A percentile compares a stretch with the other conserved stretches of the same genome.
Evolutionary conservation across 2,329 filamentous ascomycete genomes (phyloP).

Genomic region (Cyanodermella asteris): DNA sequence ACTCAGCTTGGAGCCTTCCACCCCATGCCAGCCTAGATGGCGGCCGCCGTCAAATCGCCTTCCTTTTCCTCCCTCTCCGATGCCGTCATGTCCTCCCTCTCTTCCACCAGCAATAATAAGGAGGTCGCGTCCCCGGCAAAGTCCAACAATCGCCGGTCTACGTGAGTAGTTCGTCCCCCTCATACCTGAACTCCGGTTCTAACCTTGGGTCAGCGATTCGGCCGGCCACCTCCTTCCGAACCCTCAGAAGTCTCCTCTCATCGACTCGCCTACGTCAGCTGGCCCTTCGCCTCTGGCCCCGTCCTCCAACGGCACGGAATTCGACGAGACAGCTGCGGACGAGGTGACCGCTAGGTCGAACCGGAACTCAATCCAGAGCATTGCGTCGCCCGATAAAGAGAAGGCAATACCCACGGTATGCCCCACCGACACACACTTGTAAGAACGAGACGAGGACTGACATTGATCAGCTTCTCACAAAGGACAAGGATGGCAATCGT

Average conservation of each 20-base stretch:
- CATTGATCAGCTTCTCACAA: conserved; percentile 21
- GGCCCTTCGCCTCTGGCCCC: conserved; percentile 56
- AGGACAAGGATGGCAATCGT: conserved; percentile 16
- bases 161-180: too few species aligned
- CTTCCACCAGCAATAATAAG: too few species aligned
- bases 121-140: conserved; percentile 26
- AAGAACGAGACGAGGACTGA: conserved; percentile 9
- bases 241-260: too few species aligned
- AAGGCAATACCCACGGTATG: conserved; percentile 13
- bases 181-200: too few species aligned
- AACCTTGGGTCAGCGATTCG: too few species aligned
- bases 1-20: too few species aligned
- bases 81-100: conserved; percentile 31
- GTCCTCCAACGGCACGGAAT: conserved; percentile 64
- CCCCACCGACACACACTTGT: neutral
- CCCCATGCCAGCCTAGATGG: too few species aligned
- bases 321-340: conserved; percentile 57
- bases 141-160: conserved; percentile 27
- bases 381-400: conserved; percentile 5
- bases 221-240: too few species aligned
- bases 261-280: too few species aligned
- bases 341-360: conserved; percentile 2
- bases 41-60: conserved; percentile 40
- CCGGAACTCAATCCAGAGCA: conserved; percentile 7
- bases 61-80: conserved; percentile 37